Evolutionary conservation across 2,329 filamentous ascomycete genomes (phyloP), one percentile per base, ranked within the genome.

Genomic region (Ascochyta rabiei): DNA sequence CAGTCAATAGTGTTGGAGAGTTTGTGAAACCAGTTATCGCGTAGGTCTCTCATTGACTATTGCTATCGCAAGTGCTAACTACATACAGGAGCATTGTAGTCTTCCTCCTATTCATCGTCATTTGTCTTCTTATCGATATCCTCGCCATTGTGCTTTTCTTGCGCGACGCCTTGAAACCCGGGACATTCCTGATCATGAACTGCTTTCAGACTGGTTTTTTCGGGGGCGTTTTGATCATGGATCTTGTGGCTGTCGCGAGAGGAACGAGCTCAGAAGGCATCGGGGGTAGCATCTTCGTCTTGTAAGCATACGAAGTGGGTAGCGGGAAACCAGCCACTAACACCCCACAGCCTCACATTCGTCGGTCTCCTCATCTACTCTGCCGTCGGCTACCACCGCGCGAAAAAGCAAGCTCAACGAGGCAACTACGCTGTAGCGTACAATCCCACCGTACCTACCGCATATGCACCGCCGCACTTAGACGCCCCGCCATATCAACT

Each of bases 301-400:
- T 77, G 76, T 78, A 63, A 58, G 75, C 65, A n/a, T 19, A 7
- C 2, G 15, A 34, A 3, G 7, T 34, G 28, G 10, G 12, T 18
- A 16, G 31, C 15, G 6, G 31, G 31, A 7, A 34, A 8, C 31
- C 6, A 8, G 31, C 8, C 5, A 46, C 64, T 62, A 19, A 63
- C 47, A 26, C 35, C 16, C 53, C 7, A 8, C 38, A 78, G 75
- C 48, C 56, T 72, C 12, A 61, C 70, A 6, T 74, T 74, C 57
- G 37, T 78, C 43, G 68, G 64, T 37, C 71, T 77, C 53, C 69
- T 79, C 57, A 66, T 77, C 50, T 79, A 80, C 65, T 71, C 72
- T 21, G 63, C 66, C 37, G 62, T 77, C 54, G 60, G 54, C 26
- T 71, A 74, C 57, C 69, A 71, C 51, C 69, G 74, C 45, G 60